These are phyloP conservation scores for Fusarium poae DNA, from an alignment of 2,329 filamentous ascomycete species.

Conservation along the genomic window DNA sequence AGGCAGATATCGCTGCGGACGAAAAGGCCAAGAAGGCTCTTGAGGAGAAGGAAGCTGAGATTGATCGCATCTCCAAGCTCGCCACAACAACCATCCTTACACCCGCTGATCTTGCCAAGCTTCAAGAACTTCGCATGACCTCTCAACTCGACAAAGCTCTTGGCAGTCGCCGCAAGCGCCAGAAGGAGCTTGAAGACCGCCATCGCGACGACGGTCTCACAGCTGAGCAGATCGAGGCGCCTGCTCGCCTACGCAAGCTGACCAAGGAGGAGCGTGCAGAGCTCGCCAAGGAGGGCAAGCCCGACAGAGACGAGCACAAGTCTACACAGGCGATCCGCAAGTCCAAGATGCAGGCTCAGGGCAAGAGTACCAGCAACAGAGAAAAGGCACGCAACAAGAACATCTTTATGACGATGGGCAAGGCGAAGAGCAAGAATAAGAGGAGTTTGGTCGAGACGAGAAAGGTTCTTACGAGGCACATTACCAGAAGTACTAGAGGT, in stretches of 20 bases:
- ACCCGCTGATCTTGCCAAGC: slow-evolving; percentile 93
- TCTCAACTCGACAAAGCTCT: slow-evolving; percentile 77
- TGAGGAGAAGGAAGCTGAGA: slow-evolving; percentile 58
- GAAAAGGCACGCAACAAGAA: slow-evolving; percentile 99
- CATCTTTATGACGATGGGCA: slow-evolving; percentile 97
- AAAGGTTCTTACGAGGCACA: slow-evolving; percentile 83
- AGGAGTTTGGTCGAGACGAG: slow-evolving; percentile 88
- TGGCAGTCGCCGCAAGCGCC: slow-evolving; percentile 61
- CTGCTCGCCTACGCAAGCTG: slow-evolving; percentile 82
- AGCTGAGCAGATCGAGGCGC: slow-evolving; percentile 90
- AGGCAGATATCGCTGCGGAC: slow-evolving; percentile 51
- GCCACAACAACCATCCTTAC: slow-evolving; percentile 96
- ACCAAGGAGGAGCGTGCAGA: slow-evolving; percentile 92
- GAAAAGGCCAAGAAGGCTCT: slow-evolving; percentile 57
- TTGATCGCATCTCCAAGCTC: slow-evolving; percentile 74
- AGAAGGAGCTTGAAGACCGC: slow-evolving; percentile 64
- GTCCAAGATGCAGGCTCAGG: slow-evolving; percentile 87
- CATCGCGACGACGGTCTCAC: slow-evolving; percentile 91
- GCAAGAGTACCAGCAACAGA: slow-evolving; percentile 97
- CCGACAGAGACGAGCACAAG: slow-evolving; percentile 83
- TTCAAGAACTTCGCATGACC: slow-evolving; percentile 85
- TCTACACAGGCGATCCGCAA: slow-evolving; percentile 85
- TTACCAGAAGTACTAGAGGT: slow-evolving; percentile 85
- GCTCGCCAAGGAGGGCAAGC: slow-evolving; percentile 84
- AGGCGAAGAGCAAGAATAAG: slow-evolving; percentile 96